Evolutionary conservation across 257 asterid species (phyloP), one percentile per base, ranked within the genome.

Genomic region (Striga asiatica): DNA sequence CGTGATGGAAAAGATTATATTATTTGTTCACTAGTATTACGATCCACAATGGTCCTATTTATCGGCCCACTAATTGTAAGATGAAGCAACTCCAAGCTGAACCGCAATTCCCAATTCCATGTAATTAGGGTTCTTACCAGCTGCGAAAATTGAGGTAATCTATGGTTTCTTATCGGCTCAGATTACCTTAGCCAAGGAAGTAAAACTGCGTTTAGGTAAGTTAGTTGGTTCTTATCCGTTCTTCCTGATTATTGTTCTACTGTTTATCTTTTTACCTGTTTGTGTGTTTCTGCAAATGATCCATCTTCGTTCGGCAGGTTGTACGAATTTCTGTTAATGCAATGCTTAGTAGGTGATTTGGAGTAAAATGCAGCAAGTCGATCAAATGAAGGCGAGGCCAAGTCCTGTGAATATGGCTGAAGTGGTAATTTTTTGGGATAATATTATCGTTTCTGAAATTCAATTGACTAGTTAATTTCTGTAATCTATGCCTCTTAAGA

Each of bases 361-460:
- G 69, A 39, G 61, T 27, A 18, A 68, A 58, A 76, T 76, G 78
- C 76, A 71, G 57, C 76, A 66, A 57, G 60, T 72, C 55, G 82
- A 63, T 62, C 82, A 68, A 72, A 62, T 49, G 34, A 76, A 69
- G 70, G 82, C 69, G 32, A 66, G 56, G 67, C 59, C 62, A 11
- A 20, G 28, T 14, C 65, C 71, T 22, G 63, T 69, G 70, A 76
- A 45, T 25, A 60, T 50, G 62, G 77, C 67, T 60, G 72, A 75
- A 67, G 72, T 71, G 81, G 81, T 75, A 67, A 62, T 4, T 37
- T 12, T 56, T 50, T 56, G 6, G 51, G 50, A 56, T 9, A 23
- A 49, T 23, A n/a, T 2, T 16, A 18, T 8, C n/a, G n/a, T 38
- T 13, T 28, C 0, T 8, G n/a, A 60, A 23, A 4, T 27, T 37